phyloP scores from a whole-genome alignment of 495 filamentous ascomycete genomes.

The Delitschia confertaspora region DNA sequence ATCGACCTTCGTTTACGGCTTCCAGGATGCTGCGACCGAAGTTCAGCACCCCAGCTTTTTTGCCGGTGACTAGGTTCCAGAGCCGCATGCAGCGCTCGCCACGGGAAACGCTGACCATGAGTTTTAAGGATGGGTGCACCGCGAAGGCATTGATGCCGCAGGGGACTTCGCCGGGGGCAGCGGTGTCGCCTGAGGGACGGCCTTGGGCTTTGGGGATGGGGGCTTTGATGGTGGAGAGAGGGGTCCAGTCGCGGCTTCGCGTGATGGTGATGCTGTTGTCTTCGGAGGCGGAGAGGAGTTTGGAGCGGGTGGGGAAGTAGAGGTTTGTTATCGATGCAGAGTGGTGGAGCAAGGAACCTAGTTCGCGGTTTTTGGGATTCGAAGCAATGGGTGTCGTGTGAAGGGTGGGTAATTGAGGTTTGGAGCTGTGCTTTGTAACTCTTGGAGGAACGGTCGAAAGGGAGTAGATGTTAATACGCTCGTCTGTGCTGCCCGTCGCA shows the following conservation, averaged over 20 bases:
- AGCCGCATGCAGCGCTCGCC: slow-evolving; percentile 86
- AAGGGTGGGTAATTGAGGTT: slow-evolving; percentile 45
- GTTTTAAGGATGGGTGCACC: slow-evolving; percentile 89
- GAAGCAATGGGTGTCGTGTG: slow-evolving; percentile 61
- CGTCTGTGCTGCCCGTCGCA: slow-evolving; percentile 83
- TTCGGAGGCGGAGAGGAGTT: slow-evolving; percentile 74
- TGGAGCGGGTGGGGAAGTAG: slow-evolving; percentile 74
- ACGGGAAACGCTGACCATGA: slow-evolving; percentile 83
- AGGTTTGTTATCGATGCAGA: slow-evolving; percentile 67
- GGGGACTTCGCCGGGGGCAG: slow-evolving; percentile 69
- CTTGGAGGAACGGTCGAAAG: slow-evolving; percentile 63
- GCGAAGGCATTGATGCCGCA: slow-evolving; percentile 92
- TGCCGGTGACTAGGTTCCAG: slow-evolving; percentile 95
- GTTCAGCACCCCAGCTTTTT: slow-evolving; percentile 84
- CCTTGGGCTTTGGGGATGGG: slow-evolving; percentile 76
- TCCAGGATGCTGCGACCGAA: slow-evolving; percentile 61
- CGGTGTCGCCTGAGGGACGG: slow-evolving; percentile 83
- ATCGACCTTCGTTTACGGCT: slow-evolving; percentile 65
- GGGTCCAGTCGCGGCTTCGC: slow-evolving; percentile 77
- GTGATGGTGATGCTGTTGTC: slow-evolving; percentile 84
- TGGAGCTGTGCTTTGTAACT: slow-evolving; percentile 17
- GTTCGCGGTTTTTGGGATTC: slow-evolving; percentile 76
- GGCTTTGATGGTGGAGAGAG: slow-evolving; percentile 82
- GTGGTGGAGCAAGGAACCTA: slow-evolving; percentile 84
- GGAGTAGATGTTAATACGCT: slow-evolving; percentile 89